Base-by-base conservation (phyloP, 768 basidiomycete species). In the Russula vinacea region DNA sequence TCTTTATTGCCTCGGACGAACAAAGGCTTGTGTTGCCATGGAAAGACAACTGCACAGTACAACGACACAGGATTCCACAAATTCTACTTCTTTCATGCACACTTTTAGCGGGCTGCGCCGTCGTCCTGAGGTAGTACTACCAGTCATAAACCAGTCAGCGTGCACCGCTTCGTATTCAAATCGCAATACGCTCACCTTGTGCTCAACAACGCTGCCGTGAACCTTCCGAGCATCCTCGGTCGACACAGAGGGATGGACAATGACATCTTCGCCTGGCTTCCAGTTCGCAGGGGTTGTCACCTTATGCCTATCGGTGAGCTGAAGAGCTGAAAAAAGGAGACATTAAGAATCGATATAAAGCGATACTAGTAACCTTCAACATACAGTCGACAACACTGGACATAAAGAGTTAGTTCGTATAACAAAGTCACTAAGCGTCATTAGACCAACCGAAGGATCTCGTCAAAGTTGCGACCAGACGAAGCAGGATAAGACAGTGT, bases 201-300 rank as follows among this genome's bases (percentile, higher is more conserved):
- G 90, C 60, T 84, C 81, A 24, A 83, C 87, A 77, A 85, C 82
- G 32, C 89, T 79, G 35, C 93, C 92, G 89, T 98, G 98, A 64
- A 97, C 78, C 66, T 85, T 85, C 80, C 92, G 89, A 29, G 94
- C 94, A 76, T 98, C 90, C 29, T 97, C 92, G 73, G 88, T 88
- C 65, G 79, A 80, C 56, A 98, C 92, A 8, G 80, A 74, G 29
- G 92, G 86, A 74, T 94, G 92, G 50, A 99, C 88, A 72, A 99
- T 97, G 62, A 98, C 94, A 73, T 94, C 88, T 5, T 95, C 88
- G 49, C 94, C 94, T 74, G 87, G 88, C 68, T 87, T 85, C 96
- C 96, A 98, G 84, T 97, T 94, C 60, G 91, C 95, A 24, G 93
- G 93, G 7, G 94, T 96, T 26, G 90, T 90, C 65, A 94, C 81